Base-by-base conservation (phyloP, 345 rosid genomes). In the Salix koriyanagi region DNA sequence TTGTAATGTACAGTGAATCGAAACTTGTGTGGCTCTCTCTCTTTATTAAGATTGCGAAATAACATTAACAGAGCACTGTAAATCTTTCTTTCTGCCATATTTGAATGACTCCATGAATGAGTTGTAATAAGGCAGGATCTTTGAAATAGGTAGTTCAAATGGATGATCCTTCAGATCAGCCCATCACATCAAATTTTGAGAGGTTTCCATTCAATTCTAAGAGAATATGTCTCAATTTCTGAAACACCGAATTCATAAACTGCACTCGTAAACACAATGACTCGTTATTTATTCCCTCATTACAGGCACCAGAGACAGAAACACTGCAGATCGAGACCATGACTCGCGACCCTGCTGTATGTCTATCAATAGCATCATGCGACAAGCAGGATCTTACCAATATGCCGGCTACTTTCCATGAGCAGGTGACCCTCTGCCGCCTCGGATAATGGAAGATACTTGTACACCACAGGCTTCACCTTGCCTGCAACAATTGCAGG, bases 341-440 rank as follows among this genome's bases (percentile, higher is more conserved):
- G 15, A 54, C 19, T 19, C n/a, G 6, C 3, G 32, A 7, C 32
- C 1, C 42, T 37, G 46, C 26, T 23, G 48, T 37, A 8, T 2
- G 15, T 25, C 39, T 44, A 56, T 15, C 48, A 44, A 68, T 34
- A 37, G 69, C 34, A 71, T 87, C 79, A 92, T 8, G 91, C 77
- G 65, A 85, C 72, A 46, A 92, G 97, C 70, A 95, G 50, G 75
- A 95, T 92, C 84, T 95, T 95, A 52, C 99, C 97, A 19, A 89
- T 81, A 70, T 95, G 99, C 66, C 75, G 50, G 82, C 93, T 88
- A 72, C 94, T 91, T 86, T 92, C 97, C 87, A 92, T 85, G 25
- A 90, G 91, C 67, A 81, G 84, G 81, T 91, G 98, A 75, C 85
- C 93, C 76, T 91, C 92, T 26, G 89, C 93, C 16, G 91, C 94